These are phyloP conservation scores for Iris pallida DNA, from an alignment of 116 monocot genomes.

Conservation along the genomic window DNA sequence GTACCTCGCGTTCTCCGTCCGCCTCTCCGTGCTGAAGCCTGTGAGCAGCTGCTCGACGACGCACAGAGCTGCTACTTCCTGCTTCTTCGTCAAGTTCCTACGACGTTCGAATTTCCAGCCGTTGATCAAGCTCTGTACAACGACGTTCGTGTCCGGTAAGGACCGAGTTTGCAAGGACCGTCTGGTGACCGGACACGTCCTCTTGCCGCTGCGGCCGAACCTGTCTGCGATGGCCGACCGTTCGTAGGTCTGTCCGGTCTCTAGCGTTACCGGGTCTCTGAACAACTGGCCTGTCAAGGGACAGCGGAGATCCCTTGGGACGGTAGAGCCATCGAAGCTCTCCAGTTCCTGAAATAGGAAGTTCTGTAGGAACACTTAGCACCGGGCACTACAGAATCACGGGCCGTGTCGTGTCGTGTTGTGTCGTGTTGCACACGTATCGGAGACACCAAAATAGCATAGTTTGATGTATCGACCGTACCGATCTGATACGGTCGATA, in stretches of 20 bases:
- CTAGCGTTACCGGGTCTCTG: slow-evolving; percentile 38
- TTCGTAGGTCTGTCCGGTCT: slow-evolving; percentile 41
- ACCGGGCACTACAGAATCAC: no score
- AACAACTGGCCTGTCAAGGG: slow-evolving; percentile 36
- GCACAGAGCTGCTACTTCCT: slow-evolving; percentile 18
- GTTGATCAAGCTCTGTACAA: slow-evolving; percentile 34
- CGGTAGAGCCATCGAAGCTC: no score
- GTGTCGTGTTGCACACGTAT: no score
- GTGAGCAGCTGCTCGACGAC: slow-evolving; percentile 33
- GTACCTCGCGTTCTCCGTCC: slow-evolving; percentile 25
- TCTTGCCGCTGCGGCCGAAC: slow-evolving; percentile 32
- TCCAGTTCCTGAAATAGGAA: no score
- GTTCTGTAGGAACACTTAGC: no score
- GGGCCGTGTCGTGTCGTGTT: no score
- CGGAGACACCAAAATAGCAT: no score
- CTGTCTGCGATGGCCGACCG: slow-evolving; percentile 28
- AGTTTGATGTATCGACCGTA: no score
- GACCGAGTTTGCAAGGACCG: slow-evolving; percentile 6
- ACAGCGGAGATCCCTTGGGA: slow-evolving; percentile 36
- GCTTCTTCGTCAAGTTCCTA: no score
- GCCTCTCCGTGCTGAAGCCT: slow-evolving; percentile 17
- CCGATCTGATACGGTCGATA: no score
- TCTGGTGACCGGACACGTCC: slow-evolving; percentile 39
- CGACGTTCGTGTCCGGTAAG: slow-evolving; percentile 30
- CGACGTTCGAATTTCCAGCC: slow-evolving; percentile 37